Evolutionary conservation across 768 basidiomycete genomes (phyloP), one percentile per base, ranked within the genome.

Genomic region (Boletus tomentosulus): DNA sequence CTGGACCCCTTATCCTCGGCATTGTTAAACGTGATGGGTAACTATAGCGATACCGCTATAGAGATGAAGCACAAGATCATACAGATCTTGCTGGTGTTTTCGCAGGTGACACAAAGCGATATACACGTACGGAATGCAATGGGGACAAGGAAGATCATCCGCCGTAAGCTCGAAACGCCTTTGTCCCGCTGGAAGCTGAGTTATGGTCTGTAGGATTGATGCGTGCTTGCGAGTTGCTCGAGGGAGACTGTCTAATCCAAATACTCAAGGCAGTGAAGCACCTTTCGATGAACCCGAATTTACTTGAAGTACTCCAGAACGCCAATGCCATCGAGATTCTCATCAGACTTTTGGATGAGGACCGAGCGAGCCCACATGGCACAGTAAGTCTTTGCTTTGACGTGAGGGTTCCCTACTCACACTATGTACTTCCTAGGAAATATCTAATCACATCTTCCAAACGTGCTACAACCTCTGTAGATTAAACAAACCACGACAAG

Each of bases 261-360:
- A 84, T 94, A 77, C 80, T 98, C 59, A 97, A 97, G 73, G 92
- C 94, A 3, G 84, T 98, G 65, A 98, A 98, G 65, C 95, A 98
- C 66, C 76, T 98, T 5, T 95, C 94, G 15, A 99, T 98, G 86
- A 93, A 88, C 57, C 79, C 93, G 2, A 87, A 84, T 4, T 72
- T 97, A 25, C 83, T 97, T 25, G 95, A 98, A 58, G 89, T 95
- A 0, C 76, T 99, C 9, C 96, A 98, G 71, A 97, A 98, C 56
- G 93, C 95, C 16, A 97, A 98, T 60, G 87, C 91, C 2, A 86
- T 98, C 51, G 93, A 97, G 66, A 86, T 92, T 44, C 77, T 99
- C n/a, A 85, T 94, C 37, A 81, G 80, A 25, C 83, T 96, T 13
- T 75, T 98, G 41, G 90, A 89, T 24, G 87, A 90, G 63, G 86